phyloP scores from a whole-genome alignment of 1,284 basidiomycete genomes.

The Melampsora americana region DNA sequence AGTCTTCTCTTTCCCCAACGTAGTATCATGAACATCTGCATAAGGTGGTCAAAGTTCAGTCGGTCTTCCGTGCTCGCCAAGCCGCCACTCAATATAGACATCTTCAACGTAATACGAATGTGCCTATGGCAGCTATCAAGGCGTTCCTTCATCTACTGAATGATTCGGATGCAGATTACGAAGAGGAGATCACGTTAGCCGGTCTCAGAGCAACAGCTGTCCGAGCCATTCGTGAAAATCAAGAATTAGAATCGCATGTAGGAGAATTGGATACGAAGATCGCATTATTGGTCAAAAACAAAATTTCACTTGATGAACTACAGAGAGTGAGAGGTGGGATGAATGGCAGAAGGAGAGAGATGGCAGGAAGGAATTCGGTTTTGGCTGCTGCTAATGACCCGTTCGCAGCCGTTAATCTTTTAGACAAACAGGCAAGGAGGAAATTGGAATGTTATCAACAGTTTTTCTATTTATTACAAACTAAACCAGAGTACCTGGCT shows the following conservation, averaged over 20 bases:
- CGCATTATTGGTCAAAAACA: conserved; percentile 91
- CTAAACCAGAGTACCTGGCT: conserved; percentile 78
- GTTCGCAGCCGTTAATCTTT: conserved; percentile 71
- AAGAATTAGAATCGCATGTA: conserved; percentile 85
- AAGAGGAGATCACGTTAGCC: conserved; percentile 93
- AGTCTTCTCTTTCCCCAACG: conserved; percentile 60
- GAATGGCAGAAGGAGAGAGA: conserved; percentile 43
- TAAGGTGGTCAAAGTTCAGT: conserved; percentile 85
- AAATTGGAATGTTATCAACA: conserved; percentile 96
- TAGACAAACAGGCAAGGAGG: conserved; percentile 80
- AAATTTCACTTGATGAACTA: conserved; percentile 83
- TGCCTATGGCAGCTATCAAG: conserved; percentile 93
- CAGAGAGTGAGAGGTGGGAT: conserved; percentile 64
- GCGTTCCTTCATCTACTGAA: conserved; percentile 97
- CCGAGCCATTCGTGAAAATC: conserved; percentile 86
- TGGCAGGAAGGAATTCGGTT: conserved; percentile 58
- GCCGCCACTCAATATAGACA: conserved; percentile 92
- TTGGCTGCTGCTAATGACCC: conserved; percentile 83
- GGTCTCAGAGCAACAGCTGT: conserved; percentile 83
- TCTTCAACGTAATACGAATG: conserved; percentile 87
- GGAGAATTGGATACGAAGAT: conserved; percentile 94
- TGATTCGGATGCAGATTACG: conserved; percentile 93
- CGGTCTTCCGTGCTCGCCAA: conserved; percentile 88
- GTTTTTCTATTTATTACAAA: conserved; percentile 92
- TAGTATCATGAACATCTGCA: conserved; percentile 53